Evolutionary conservation across 2,329 filamentous ascomycete genomes (phyloP), one percentile per base, ranked within the genome.

Genomic region (Penicillium digitatum): DNA sequence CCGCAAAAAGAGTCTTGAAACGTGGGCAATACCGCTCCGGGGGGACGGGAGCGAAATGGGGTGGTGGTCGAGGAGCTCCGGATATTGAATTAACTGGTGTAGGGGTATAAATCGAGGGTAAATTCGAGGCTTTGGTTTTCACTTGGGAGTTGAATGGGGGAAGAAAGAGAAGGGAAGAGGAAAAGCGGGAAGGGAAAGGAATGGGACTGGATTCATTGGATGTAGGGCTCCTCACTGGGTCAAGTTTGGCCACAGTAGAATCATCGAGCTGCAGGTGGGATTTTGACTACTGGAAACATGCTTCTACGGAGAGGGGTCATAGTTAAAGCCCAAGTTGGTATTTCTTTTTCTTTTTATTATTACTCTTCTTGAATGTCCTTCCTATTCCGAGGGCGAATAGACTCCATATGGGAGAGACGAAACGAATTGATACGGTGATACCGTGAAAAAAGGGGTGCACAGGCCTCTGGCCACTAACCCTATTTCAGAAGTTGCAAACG

Each of bases 181-280:
- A 48, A 59, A 55, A 59, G 47, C 45, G 52, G 49, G 54, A 62
- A 55, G 55, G 59, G 56, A 54, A 66, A 63, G 46, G 51, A 54
- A 59, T 60, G 55, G 45, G 37, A 53, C 54, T 48, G 39, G 46
- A 52, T 52, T 54, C 45, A 52, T 38, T 55, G 53, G 53, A 42
- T 29, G 51, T 46, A 45, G 20, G 53, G 53, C 42, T 55, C 53
- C 53, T 55, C 53, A 54, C 52, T 54, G 52, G 52, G 52, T 51
- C 51, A 48, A 26, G 29, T 48, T 48, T 54, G 52, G 53, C 53
- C 53, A 55, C 53, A 43, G 53, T 52, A 42, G 52, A 54, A 52
- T 55, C 53, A 55, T 55, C 47, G 42, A 54, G 51, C 51, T 44
- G 52, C 50, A 53, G 50, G 35, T 47, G 18, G 50, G 11, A 34